Conservation (phyloP, 2,329 filamentous ascomycete species). For the Pezicula neosporulosa region DNA sequence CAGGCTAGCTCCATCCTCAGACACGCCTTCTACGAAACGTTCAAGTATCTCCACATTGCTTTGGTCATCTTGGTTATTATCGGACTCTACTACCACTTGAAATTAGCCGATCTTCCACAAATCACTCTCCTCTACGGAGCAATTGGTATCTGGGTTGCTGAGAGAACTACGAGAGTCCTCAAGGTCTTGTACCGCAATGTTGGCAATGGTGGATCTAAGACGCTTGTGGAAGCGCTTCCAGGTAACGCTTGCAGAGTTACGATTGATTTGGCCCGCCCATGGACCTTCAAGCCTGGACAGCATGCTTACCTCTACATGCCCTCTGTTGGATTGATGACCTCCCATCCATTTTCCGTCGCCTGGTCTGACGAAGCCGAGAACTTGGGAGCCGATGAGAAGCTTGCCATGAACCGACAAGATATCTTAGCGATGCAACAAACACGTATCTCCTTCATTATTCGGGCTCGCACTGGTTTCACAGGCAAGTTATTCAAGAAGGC, state of each 20-base stretch:
- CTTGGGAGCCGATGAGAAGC: constrained; percentile 43
- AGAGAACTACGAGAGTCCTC: constrained; percentile 57
- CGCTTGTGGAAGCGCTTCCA: constrained; percentile 71
- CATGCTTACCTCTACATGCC: constrained; percentile 81
- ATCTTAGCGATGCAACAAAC: constrained; percentile 58
- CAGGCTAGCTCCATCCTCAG: constrained; percentile 69
- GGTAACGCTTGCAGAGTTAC: constrained; percentile 74
- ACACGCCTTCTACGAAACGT: constrained; percentile 77
- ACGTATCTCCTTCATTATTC: constrained; percentile 68
- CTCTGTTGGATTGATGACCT: constrained; percentile 66
- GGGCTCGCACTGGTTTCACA: constrained; percentile 72
- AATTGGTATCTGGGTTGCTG: constrained; percentile 63
- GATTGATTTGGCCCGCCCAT: constrained; percentile 71
- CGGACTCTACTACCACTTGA: constrained; percentile 64
- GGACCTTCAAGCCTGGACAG: constrained; percentile 71
- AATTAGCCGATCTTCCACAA: constrained; percentile 51
- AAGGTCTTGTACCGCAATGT: constrained; percentile 64
- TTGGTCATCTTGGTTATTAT: constrained; percentile 57
- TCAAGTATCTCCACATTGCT: constrained; percentile 69
- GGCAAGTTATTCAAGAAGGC: constrained; percentile 66
- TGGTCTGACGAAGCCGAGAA: constrained; percentile 68
- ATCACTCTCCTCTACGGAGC: constrained; percentile 57
- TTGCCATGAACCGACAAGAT: constrained; percentile 58
- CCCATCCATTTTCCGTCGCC: constrained; percentile 75
- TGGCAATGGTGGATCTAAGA: constrained; percentile 62